These are phyloP conservation scores for Rhipidocladum racemiflorum DNA, from an alignment of 176 grass and related monocot species.

Conservation along the genomic window DNA sequence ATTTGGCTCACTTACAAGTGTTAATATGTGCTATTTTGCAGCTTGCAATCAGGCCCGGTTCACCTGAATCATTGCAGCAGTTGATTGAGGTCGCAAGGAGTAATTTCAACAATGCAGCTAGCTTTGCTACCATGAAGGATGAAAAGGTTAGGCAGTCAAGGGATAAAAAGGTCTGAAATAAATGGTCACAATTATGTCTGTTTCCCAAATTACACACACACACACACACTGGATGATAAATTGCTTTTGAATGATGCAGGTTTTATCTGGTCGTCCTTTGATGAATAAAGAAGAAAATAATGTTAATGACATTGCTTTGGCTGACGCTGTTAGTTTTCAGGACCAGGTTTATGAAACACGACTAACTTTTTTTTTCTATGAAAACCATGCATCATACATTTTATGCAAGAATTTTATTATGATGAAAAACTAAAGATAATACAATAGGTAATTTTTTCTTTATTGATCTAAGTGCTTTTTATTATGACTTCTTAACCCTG, in stretches of 20 bases:
- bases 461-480: neutral
- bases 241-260: constrained; percentile 47
- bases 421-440: neutral
- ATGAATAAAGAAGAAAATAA: constrained; percentile 62
- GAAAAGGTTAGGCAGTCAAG: constrained; percentile 67
- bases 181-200: neutral
- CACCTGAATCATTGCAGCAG: constrained; percentile 82
- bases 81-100: constrained; percentile 74
- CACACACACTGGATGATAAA: constrained; percentile 6
- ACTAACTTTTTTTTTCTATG: neutral
- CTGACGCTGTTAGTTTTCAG: constrained; percentile 74
- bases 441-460: neutral
- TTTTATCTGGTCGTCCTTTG: constrained; percentile 51
- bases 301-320: constrained; percentile 43
- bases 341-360: constrained; percentile 60
- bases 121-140: constrained; percentile 51
- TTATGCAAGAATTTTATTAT: neutral
- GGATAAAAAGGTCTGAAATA: constrained; percentile 63
- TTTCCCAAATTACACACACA: neutral
- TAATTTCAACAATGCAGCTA: constrained; percentile 43
- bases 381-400: neutral
- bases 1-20: constrained; percentile 3
- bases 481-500: neutral
- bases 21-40: constrained; percentile 33
- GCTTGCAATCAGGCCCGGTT: constrained; percentile 80